Percentiles rank a stretch among this genome's conserved stretches.
These are phyloP conservation scores for Suillus clintonianus DNA, from an alignment of 768 basidiomycete genomes.

Conservation along the genomic window DNA sequence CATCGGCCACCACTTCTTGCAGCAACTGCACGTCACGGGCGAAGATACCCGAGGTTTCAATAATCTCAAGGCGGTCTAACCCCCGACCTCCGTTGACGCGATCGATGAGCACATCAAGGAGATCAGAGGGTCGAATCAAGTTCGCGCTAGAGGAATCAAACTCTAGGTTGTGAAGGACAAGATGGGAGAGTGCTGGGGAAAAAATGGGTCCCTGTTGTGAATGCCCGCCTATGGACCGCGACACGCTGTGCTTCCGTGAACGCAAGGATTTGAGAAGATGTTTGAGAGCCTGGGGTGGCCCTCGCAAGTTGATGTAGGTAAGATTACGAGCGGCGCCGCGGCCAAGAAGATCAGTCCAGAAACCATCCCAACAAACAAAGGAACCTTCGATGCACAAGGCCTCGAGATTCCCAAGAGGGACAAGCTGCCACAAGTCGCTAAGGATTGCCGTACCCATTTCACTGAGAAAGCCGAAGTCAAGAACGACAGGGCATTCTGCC, in stretches of 20 bases:
- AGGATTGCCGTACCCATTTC: not conserved
- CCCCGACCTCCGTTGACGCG: conserved; percentile 1
- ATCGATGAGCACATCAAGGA: conserved; percentile 3
- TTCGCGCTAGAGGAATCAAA: not conserved
- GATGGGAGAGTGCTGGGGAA: not conserved
- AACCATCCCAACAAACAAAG: not conserved
- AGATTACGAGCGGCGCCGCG: not conserved
- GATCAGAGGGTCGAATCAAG: not conserved
- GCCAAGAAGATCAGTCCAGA: not conserved
- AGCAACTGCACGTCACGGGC: not conserved
- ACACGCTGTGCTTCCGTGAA: not conserved
- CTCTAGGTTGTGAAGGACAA: not conserved
- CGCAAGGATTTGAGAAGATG: not conserved
- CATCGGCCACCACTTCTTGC: conserved; percentile 4
- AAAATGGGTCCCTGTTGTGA: not conserved
- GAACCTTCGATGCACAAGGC: not conserved
- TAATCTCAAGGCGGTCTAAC: not conserved
- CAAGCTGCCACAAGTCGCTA: not conserved
- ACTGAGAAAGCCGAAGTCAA: not conserved
- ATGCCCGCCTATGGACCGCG: not conserved
- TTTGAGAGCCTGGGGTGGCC: not conserved
- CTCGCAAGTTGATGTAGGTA: not conserved
- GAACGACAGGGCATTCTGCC: not conserved
- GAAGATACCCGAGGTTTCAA: not conserved
- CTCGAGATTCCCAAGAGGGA: not conserved